Conservation (phyloP, 306 rosid genomes). For the Cicer yamashitae region DNA sequence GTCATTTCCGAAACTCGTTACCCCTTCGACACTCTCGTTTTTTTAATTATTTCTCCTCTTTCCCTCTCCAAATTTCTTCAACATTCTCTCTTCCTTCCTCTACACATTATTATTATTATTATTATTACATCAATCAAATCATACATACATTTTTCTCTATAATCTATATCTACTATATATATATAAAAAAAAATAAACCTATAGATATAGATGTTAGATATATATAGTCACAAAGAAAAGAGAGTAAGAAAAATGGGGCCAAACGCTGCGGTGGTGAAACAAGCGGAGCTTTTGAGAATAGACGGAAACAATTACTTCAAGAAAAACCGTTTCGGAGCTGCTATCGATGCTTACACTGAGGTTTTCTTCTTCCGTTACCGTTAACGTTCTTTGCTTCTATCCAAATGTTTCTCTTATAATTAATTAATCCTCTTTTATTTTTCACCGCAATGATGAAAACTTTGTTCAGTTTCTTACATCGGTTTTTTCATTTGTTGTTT, state of each 20-base stretch:
- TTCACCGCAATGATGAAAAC: background rate
- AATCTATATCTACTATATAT: background rate
- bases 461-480: background rate
- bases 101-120: too few species aligned
- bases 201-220: background rate
- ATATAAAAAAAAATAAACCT: background rate
- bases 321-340: slow-evolving; percentile 80
- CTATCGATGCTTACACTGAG: slow-evolving; percentile 96
- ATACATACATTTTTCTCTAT: too few species aligned
- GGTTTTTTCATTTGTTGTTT: background rate
- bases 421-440: background rate
- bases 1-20: too few species aligned
- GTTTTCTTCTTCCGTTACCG: slow-evolving; percentile 37
- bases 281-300: slow-evolving; percentile 70
- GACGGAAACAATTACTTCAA: slow-evolving; percentile 84
- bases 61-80: too few species aligned
- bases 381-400: background rate
- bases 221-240: background rate
- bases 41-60: too few species aligned
- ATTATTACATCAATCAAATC: too few species aligned
- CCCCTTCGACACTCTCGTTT: too few species aligned
- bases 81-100: too few species aligned
- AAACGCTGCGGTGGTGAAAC: slow-evolving; percentile 50
- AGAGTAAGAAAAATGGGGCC: slow-evolving; percentile 52
- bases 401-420: background rate